These are phyloP conservation scores for Aegilops tauschii DNA, from an alignment of 176 grass and related monocot species.

Conservation along the genomic window DNA sequence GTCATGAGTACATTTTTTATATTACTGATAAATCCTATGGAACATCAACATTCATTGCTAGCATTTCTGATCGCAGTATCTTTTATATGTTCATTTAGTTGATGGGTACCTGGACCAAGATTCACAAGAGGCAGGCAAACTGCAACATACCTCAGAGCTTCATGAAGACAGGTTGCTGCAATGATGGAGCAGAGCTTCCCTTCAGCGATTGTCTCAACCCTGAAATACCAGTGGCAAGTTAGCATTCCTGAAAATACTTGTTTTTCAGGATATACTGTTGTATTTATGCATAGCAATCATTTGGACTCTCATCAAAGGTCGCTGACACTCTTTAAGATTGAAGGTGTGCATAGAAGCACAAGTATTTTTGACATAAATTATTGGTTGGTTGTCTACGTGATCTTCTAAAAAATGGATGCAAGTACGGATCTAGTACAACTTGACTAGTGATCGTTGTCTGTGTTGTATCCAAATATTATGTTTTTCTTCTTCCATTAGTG, in stretches of 20 bases:
- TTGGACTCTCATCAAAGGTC: neutral
- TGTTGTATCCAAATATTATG: neutral
- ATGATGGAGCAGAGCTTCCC: neutral
- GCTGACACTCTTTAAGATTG: neutral
- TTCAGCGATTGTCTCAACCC: neutral
- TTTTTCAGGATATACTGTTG: neutral
- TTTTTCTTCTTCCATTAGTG: neutral
- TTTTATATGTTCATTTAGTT: neutral
- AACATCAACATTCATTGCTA: neutral
- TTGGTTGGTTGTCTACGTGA: neutral
- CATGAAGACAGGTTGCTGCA: neutral
- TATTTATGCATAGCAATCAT: neutral
- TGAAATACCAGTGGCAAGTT: neutral
- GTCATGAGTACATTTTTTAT: neutral
- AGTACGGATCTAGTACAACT: neutral
- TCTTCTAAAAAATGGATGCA: neutral
- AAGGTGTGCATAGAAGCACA: neutral
- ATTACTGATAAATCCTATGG: neutral
- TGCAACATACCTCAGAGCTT: conserved; percentile 2
- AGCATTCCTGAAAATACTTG: neutral
- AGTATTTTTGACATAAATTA: neutral
- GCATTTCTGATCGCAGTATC: neutral
- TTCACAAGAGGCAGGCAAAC: neutral
- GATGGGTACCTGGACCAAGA: neutral
- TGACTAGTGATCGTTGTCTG: neutral